These are phyloP conservation scores for Fusarium tupiense DNA, from an alignment of 2,329 filamentous ascomycete genomes.

Conservation along the genomic window DNA sequence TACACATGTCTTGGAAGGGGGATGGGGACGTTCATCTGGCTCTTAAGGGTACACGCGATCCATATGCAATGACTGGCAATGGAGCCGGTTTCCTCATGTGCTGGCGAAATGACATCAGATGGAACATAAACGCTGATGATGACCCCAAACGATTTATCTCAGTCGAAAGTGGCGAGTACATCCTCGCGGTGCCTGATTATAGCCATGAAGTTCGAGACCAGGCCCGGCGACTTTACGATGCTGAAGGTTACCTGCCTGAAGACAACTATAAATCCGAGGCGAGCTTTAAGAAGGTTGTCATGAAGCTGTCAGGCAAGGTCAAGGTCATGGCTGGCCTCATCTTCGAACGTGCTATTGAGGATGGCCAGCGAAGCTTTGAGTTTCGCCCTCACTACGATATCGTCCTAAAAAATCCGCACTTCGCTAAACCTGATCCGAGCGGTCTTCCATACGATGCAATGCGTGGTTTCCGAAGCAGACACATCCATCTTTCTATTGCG, in stretches of 20 bases:
- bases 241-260: conserved; percentile 68
- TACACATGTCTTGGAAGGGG: conserved; percentile 90
- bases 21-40: conserved; percentile 95
- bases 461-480: conserved; percentile 92
- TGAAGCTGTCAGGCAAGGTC: conserved; percentile 98
- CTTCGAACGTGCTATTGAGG: conserved; percentile 84
- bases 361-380: conserved; percentile 80
- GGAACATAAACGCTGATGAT: conserved; percentile 84
- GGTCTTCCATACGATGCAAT: conserved; percentile 85
- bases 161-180: conserved; percentile 93
- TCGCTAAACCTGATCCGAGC: conserved; percentile 69
- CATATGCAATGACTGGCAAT: conserved; percentile 90
- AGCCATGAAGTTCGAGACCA: conserved; percentile 84
- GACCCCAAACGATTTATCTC: conserved; percentile 95
- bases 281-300: conserved; percentile 97
- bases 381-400: conserved; percentile 95
- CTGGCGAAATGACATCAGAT: conserved; percentile 93
- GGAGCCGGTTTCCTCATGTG: conserved; percentile 98
- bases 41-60: conserved; percentile 90
- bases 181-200: conserved; percentile 93
- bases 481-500: conserved; percentile 95
- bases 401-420: conserved; percentile 81
- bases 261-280: conserved; percentile 77
- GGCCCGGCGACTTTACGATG: conserved; percentile 59
- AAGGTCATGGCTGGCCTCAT: conserved; percentile 91